phyloP scores from a whole-genome alignment of 148 eudicot species.

The Spergularia bocconei region DNA sequence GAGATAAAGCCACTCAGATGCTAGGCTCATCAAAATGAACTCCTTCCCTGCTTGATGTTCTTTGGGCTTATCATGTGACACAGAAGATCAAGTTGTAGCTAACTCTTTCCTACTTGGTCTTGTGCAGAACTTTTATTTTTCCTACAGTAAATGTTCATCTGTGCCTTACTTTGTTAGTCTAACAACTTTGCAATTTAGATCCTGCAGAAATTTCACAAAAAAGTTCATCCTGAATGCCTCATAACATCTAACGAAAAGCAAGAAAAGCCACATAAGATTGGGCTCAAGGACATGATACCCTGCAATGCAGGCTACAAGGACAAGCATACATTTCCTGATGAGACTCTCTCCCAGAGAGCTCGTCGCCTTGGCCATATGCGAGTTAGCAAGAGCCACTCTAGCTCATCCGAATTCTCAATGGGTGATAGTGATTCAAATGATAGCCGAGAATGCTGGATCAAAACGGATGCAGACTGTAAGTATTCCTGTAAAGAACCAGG shows the following conservation, averaged over 20 bases:
- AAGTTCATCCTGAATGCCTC: slow-evolving; percentile 81
- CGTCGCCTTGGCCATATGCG: slow-evolving; percentile 32
- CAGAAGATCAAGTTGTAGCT: too few relatives aligned
- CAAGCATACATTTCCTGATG: slow-evolving; percentile 32
- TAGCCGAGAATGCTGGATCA: slow-evolving; percentile 74
- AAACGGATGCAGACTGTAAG: slow-evolving; percentile 82
- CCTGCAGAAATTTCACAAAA: slow-evolving; percentile 63
- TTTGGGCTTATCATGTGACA: too few relatives aligned
- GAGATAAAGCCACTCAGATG: neutral
- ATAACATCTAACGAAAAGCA: slow-evolving; percentile 31
- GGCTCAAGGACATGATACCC: slow-evolving; percentile 33
- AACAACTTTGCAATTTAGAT: slow-evolving; percentile 43
- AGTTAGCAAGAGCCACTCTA: slow-evolving; percentile 34
- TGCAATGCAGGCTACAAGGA: slow-evolving; percentile 31
- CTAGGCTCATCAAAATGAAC: neutral
- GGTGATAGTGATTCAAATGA: slow-evolving; percentile 35
- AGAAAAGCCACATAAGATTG: slow-evolving; percentile 35
- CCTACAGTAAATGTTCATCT: neutral
- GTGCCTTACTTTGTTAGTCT: neutral
- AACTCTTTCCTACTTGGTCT: neutral
- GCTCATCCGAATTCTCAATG: slow-evolving; percentile 31
- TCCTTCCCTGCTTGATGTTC: too few relatives aligned
- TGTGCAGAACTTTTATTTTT: neutral
- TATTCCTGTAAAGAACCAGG: slow-evolving; percentile 4
- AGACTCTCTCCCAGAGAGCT: slow-evolving; percentile 35